Evolutionary conservation across 148 eudicot genomes (phyloP).

Genomic region (Vaccinium macrocarpon): DNA sequence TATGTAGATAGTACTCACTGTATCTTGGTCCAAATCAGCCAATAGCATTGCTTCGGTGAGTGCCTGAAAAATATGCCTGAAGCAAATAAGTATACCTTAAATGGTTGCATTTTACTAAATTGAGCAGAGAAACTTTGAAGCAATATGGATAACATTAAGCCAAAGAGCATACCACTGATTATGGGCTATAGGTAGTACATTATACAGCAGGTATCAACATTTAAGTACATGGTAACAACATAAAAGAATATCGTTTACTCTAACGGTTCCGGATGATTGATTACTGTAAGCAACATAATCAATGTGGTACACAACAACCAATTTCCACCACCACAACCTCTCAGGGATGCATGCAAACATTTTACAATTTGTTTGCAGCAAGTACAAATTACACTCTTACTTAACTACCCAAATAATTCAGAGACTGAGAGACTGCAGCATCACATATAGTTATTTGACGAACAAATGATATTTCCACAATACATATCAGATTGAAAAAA

Average conservation of each 20-base stretch:
- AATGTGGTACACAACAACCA: background rate
- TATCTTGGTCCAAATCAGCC: slow-evolving; percentile 90
- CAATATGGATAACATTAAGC: background rate
- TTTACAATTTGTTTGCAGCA: background rate
- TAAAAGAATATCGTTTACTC: background rate
- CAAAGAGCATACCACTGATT: background rate
- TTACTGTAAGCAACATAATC: background rate
- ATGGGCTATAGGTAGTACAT: background rate
- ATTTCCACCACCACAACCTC: background rate
- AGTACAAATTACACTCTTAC: background rate
- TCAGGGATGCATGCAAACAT: background rate
- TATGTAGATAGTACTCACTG: slow-evolving; percentile 48
- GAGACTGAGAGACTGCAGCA: background rate
- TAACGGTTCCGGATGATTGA: background rate
- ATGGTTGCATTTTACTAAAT: background rate
- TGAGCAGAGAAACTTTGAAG: background rate
- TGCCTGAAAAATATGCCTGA: slow-evolving; percentile 55
- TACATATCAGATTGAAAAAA: slow-evolving; percentile 1
- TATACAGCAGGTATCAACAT: background rate
- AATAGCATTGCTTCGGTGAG: slow-evolving; percentile 88
- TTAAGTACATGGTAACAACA: background rate
- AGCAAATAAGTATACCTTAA: slow-evolving; percentile 16
- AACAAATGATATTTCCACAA: background rate
- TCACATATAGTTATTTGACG: background rate
- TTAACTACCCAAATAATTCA: background rate